Base-by-base conservation (phyloP, 139 green algal genomes). In the Coccomyxa sp. region DNA sequence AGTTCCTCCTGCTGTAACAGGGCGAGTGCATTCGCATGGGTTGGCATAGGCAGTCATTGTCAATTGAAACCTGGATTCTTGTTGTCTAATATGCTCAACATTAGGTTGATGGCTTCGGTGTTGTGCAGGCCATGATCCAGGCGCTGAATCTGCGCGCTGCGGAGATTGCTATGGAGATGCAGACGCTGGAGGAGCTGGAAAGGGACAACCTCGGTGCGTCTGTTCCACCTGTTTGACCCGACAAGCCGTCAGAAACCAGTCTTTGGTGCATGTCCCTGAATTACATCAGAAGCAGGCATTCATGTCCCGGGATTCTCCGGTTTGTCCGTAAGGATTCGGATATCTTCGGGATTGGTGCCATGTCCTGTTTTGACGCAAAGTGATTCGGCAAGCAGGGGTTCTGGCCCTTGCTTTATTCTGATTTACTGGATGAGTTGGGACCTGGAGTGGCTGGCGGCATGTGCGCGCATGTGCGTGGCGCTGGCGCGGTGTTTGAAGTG, bases 161-260 rank as follows among this genome's bases (percentile, higher is more conserved):
- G n/a, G 81, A 84, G 38, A 57, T 84, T 11, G 32, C 16, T 0
- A 38, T 67, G 38, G 76, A 79, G 81, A 60, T 79, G 81, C 66
- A 79, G 32, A 68, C 59, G 67, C 67, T 84, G 17, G 66, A 79
- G 21, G 76, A 76, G 66, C 81, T 75, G 18, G 81, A 79, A 16
- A 16, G 32, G 23, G 67, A 79, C 16, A 67, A 67, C 13, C 66
- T 67, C 16, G 60, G 59, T 79, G 81, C 45, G 81, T 30, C 66
- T 25, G 28, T 28, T n/a, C 23, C 67, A 59, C 38, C 38, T 51
- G 38, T 7, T 51, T 3, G 3, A 51, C 38, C 38, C 38, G 7
- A 51, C 3, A 51, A 11, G 38, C 38, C 38, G 38, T 51, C 38
- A 51, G 38, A 3, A 51, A 51, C 3, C 38, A 51, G 38, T 51